Evolutionary conservation across 371 early-diverging fungal species (phyloP).

Genomic region (Nematocida minor): DNA sequence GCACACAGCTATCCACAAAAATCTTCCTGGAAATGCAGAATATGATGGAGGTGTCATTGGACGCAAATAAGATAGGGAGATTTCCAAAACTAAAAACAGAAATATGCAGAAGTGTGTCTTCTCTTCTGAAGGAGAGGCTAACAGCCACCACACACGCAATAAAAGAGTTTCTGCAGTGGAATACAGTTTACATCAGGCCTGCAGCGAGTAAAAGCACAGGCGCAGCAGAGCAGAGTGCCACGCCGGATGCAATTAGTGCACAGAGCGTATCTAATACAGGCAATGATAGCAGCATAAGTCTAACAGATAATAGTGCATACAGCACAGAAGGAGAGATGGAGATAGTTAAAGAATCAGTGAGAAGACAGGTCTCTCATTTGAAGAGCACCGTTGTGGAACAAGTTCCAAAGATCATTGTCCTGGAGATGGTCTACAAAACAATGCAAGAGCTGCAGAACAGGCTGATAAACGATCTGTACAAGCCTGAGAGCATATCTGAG

Average conservation of each 20-base stretch:
- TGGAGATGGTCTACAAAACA: constrained; percentile 78
- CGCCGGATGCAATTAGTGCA: not conserved
- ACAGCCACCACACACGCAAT: constrained; percentile 69
- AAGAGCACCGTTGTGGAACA: constrained; percentile 90
- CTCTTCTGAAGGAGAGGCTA: constrained; percentile 72
- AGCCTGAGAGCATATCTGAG: constrained; percentile 77
- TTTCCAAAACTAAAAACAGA: constrained; percentile 74
- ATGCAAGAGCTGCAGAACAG: constrained; percentile 86
- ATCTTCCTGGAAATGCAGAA: constrained; percentile 77
- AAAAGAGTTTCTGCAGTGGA: constrained; percentile 73
- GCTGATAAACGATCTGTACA: constrained; percentile 85
- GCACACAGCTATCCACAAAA: constrained; percentile 74
- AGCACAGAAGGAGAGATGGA: constrained; percentile 83
- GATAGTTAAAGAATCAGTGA: constrained; percentile 87
- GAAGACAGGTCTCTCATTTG: constrained; percentile 87
- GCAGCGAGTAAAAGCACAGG: too few relatives aligned
- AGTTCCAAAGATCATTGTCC: constrained; percentile 95
- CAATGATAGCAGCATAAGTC: not conserved
- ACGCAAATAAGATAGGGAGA: constrained; percentile 68
- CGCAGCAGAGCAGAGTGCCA: not conserved
- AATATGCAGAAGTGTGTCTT: constrained; percentile 72
- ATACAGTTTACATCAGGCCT: constrained; percentile 81
- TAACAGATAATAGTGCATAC: not conserved
- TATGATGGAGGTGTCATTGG: constrained; percentile 64
- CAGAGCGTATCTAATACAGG: not conserved